A percentile compares a stretch with the other conserved stretches of the same genome.
phyloP scores from a whole-genome alignment of 2,329 filamentous ascomycete genomes.

The Trichoderma pleuroti region DNA sequence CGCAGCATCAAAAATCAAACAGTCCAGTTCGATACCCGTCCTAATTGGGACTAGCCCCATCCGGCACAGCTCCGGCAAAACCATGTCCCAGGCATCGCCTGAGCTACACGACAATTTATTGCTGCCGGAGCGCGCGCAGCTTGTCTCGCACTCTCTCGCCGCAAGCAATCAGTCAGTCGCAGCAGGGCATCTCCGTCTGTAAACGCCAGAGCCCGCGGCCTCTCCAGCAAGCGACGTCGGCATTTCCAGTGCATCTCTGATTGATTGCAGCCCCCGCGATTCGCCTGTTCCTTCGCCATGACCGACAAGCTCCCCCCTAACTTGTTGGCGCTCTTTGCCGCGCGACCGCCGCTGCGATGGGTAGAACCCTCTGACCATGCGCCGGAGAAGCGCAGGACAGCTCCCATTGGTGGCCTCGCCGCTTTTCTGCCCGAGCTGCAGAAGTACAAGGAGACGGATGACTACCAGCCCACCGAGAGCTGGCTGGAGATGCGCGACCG shows the following conservation, averaged over 20 bases:
- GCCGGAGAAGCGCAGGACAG: constrained; percentile 76
- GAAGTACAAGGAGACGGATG: constrained; percentile 73
- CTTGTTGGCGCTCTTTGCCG: constrained; percentile 89
- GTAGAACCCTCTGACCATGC: constrained; percentile 78
- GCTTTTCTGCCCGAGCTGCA: constrained; percentile 70
- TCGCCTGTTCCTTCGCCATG: constrained; percentile 53
- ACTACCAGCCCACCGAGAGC: constrained; percentile 81
- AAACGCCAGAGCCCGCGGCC: constrained; percentile 4
- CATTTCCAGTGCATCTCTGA: neutral
- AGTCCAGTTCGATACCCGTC: constrained; percentile 11
- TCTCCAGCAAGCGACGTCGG: neutral
- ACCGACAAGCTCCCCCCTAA: constrained; percentile 95
- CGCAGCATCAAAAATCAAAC: constrained; percentile 6
- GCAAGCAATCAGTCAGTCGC: constrained; percentile 3
- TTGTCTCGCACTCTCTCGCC: constrained; percentile 6
- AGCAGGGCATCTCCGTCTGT: neutral
- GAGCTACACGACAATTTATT: constrained; percentile 23
- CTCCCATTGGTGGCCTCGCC: constrained; percentile 68
- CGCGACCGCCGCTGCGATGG: constrained; percentile 87
- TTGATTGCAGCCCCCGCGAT: neutral
- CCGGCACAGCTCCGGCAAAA: constrained; percentile 26
- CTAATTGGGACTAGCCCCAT: constrained; percentile 28
- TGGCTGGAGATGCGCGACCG: constrained; percentile 87
- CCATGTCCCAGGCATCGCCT: constrained; percentile 12
- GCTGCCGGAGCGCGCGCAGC: constrained; percentile 21